Base-by-base conservation (phyloP, 768 basidiomycete genomes). In the Auriscalpium orientale region DNA sequence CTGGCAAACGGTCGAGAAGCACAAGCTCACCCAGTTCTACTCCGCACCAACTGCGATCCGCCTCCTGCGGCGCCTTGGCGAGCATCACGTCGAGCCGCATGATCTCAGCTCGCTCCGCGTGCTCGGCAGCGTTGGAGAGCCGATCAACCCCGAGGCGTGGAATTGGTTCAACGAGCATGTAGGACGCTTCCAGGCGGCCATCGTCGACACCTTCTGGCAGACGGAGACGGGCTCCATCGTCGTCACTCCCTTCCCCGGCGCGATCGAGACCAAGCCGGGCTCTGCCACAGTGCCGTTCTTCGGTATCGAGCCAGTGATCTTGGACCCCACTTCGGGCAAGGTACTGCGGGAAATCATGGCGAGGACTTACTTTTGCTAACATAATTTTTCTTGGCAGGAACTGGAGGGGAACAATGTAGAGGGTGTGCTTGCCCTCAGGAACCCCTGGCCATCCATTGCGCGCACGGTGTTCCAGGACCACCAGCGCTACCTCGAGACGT, bases 121-220 rank as follows among this genome's bases (percentile, higher is more conserved):
- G 8, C 75, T 99, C 40, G 95, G 97, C 21, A 86, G 79, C 57
- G 97, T 98, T 46, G 97, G 95, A 54, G 97, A 99, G 74, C 97
- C 97, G 1, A 98, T 99, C 77, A 98, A 98, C 72, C 94, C 95
- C 28, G 95, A 98, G 70, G 95, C 95, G 11, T 98, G 97, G 95
- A 82, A 95, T 65, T 98, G 95, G 95, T 97, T 95, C 73, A 93
- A 95, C 70, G 93, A 97, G 66, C 83, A 92, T 66, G 94, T 97
- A 53, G 97, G 95, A 10, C 80, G 81, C 65, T 77, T 72, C 62
- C 80, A 98, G 70, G 95, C 91, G 67, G 92, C 95, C 7, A 85
- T 98, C 61, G 94, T 95, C 44, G 94, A 97, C 72, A 95, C 91
- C 4, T 94, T 84, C 73, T 94, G 91, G 91, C 95, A 98, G 80